Evolutionary conservation across 1,284 basidiomycete genomes (phyloP).

Genomic region (Apiotrichum porosum): DNA sequence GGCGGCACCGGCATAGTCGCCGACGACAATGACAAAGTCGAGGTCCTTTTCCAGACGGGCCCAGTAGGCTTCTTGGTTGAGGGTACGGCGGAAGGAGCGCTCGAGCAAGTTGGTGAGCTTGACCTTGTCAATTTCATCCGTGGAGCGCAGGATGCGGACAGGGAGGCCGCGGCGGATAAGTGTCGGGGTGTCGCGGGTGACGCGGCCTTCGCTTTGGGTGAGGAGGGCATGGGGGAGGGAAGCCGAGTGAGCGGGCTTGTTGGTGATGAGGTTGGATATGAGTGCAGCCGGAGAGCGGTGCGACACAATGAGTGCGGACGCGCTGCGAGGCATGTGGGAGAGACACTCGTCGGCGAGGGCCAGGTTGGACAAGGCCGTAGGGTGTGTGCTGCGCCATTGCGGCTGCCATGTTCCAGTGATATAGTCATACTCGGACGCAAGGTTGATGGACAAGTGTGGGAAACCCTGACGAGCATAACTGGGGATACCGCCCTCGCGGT

Average conservation of each 20-base stretch:
- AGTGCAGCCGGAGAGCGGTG: slow-evolving; percentile 93
- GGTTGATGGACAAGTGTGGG: slow-evolving; percentile 94
- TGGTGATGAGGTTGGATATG: slow-evolving; percentile 96
- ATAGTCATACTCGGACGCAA: slow-evolving; percentile 79
- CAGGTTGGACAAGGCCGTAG: slow-evolving; percentile 82
- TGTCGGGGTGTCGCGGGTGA: slow-evolving; percentile 88
- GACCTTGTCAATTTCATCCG: slow-evolving; percentile 63
- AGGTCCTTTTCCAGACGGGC: slow-evolving; percentile 66
- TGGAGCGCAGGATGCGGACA: slow-evolving; percentile 66
- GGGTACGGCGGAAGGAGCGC: slow-evolving; percentile 70
- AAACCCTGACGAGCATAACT: slow-evolving; percentile 92
- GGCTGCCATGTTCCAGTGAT: slow-evolving; percentile 80
- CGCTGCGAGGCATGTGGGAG: slow-evolving; percentile 84
- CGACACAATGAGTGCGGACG: slow-evolving; percentile 92
- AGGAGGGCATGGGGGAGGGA: slow-evolving; percentile 89
- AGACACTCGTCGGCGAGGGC: slow-evolving; percentile 83
- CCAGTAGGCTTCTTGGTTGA: slow-evolving; percentile 75
- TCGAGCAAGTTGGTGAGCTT: slow-evolving; percentile 81
- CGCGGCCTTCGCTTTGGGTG: slow-evolving; percentile 67
- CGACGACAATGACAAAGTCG: slow-evolving; percentile 91
- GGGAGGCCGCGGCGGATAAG: slow-evolving; percentile 83
- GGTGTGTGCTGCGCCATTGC: slow-evolving; percentile 73
- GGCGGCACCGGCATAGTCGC: slow-evolving; percentile 93
- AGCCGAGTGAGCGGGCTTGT: slow-evolving; percentile 93
- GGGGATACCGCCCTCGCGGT: slow-evolving; percentile 92